phyloP scores from a whole-genome alignment of 768 basidiomycete species.

The Phaffia tasmanica region DNA sequence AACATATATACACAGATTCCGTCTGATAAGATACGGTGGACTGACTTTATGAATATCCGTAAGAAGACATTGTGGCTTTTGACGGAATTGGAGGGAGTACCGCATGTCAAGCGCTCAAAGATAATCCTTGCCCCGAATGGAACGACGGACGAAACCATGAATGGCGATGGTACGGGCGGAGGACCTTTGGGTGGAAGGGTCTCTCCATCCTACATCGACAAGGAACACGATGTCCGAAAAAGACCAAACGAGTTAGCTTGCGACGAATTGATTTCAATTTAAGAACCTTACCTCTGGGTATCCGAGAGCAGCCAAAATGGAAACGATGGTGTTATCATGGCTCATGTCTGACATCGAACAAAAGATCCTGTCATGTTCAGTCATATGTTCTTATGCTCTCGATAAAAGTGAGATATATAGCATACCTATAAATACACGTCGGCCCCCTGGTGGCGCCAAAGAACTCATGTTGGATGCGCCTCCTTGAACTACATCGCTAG shows the following conservation, averaged over 20 bases:
- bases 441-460: slow-evolving; percentile 5
- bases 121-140: slow-evolving; percentile 14
- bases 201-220: not conserved
- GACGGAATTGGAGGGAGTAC: not conserved
- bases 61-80: not conserved
- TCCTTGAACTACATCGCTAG: slow-evolving; percentile 2
- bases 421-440: slow-evolving; percentile 3
- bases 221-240: not conserved
- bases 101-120: slow-evolving; percentile 12
- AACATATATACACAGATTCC: not conserved
- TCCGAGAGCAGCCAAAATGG: slow-evolving; percentile 7
- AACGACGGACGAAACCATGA: slow-evolving; percentile 4
- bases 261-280: no score
- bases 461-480: slow-evolving; percentile 7
- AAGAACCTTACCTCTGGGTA: not conserved
- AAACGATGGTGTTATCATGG: slow-evolving; percentile 13
- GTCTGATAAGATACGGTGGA: not conserved
- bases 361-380: not conserved
- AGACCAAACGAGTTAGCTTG: not conserved
- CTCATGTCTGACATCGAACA: not conserved
- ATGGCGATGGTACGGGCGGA: not conserved
- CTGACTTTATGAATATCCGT: slow-evolving; percentile 11
- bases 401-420: not conserved
- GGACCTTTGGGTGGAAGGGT: not conserved
- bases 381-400: not conserved